phyloP scores from a whole-genome alignment of 2,329 filamentous ascomycete genomes.

The Ophiostoma montium region DNA sequence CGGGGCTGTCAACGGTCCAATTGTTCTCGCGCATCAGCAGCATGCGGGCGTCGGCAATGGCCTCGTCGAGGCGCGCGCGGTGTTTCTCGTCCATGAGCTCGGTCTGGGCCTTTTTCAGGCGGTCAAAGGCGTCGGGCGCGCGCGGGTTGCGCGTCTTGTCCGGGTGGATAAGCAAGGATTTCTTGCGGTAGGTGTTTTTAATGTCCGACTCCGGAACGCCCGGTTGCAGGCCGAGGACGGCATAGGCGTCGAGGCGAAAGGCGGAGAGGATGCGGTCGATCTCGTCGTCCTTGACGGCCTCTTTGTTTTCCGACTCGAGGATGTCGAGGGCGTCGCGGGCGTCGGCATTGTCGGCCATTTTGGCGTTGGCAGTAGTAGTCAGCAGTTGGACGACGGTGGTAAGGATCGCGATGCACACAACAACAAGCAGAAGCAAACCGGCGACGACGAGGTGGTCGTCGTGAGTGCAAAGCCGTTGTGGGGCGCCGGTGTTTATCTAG shows the following conservation, averaged over 20 bases:
- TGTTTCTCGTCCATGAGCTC: constrained; percentile 90
- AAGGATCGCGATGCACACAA: background rate
- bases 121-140: constrained; percentile 91
- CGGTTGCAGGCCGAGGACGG: constrained; percentile 87
- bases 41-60: constrained; percentile 90
- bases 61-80: constrained; percentile 75
- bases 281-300: constrained; percentile 92
- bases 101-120: constrained; percentile 86
- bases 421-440: background rate
- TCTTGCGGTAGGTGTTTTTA: constrained; percentile 85
- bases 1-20: constrained; percentile 76
- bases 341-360: constrained; percentile 18
- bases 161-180: constrained; percentile 97
- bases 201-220: constrained; percentile 94
- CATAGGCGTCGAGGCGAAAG: constrained; percentile 71
- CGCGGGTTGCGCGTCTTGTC: constrained; percentile 89
- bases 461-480: background rate
- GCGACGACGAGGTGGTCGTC: no score
- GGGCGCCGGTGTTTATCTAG: background rate
- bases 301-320: constrained; percentile 73
- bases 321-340: constrained; percentile 56
- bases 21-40: constrained; percentile 89
- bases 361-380: background rate
- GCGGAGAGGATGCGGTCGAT: constrained; percentile 88
- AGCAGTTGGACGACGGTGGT: background rate